Conservation (phyloP, 2,329 filamentous ascomycete genomes). For the Colletotrichum viniferum region DNA sequence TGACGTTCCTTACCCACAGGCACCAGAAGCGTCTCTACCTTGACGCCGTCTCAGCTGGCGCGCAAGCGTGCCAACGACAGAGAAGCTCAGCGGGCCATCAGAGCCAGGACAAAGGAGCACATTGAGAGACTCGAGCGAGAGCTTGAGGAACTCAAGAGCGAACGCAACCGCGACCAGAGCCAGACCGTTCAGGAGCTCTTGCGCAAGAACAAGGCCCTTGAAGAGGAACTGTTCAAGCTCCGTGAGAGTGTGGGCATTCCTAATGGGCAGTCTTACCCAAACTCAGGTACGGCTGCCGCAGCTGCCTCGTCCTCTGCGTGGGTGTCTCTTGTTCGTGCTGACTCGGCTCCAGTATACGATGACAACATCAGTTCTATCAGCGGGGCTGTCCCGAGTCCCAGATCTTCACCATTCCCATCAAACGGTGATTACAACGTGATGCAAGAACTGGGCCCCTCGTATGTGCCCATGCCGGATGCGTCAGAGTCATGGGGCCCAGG, state of each 20-base stretch:
- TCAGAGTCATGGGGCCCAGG: slow-evolving; percentile 51
- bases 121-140: slow-evolving; percentile 80
- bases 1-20: slow-evolving; percentile 36
- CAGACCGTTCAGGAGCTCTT: slow-evolving; percentile 57
- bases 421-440: slow-evolving; percentile 46
- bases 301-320: slow-evolving; percentile 19
- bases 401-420: slow-evolving; percentile 49
- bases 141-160: slow-evolving; percentile 71
- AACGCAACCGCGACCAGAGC: slow-evolving; percentile 52
- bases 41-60: slow-evolving; percentile 86
- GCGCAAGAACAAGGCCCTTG: slow-evolving; percentile 56
- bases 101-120: slow-evolving; percentile 84
- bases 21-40: slow-evolving; percentile 80
- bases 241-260: slow-evolving; percentile 50
- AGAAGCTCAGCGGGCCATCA: slow-evolving; percentile 86
- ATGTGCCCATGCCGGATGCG: slow-evolving; percentile 44
- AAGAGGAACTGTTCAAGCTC: slow-evolving; percentile 54
- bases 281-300: slow-evolving; percentile 39
- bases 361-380: slow-evolving; percentile 43
- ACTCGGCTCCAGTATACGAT: slow-evolving; percentile 40
- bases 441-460: slow-evolving; percentile 45
- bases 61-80: slow-evolving; percentile 92
- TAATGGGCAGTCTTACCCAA: slow-evolving; percentile 44
- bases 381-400: slow-evolving; percentile 46
- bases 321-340: slow-evolving; percentile 18